Conservation (phyloP, 23 red algal species). For the Porphyridium purpureum region DNA sequence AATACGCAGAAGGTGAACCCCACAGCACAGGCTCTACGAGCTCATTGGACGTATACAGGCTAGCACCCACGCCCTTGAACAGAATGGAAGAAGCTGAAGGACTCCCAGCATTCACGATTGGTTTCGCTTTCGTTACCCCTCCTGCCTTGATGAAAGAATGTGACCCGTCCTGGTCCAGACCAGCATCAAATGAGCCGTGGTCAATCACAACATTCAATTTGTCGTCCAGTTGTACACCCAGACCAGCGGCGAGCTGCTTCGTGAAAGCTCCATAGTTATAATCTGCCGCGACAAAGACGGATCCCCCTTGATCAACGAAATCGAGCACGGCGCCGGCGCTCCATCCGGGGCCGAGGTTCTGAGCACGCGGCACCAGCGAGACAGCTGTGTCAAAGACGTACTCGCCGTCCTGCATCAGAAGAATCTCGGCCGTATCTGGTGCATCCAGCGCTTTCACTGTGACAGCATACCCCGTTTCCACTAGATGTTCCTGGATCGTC, state of each 20-base stretch:
- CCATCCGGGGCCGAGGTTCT: neutral
- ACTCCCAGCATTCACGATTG: constrained; percentile 4
- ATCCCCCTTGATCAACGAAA: constrained; percentile 42
- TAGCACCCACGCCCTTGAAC: constrained; percentile 52
- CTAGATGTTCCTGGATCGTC: no score
- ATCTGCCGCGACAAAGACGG: constrained; percentile 21
- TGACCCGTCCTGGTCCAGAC: constrained; percentile 1
- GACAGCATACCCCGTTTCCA: no score
- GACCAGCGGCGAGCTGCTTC: constrained; percentile 13
- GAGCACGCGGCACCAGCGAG: neutral
- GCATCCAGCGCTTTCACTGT: no score
- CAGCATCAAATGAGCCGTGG: constrained; percentile 22
- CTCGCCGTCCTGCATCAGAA: neutral
- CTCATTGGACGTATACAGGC: constrained; percentile 53
- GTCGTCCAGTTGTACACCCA: constrained; percentile 51
- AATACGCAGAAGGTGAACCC: constrained; percentile 34
- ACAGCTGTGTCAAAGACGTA: neutral
- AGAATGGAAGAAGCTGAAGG: constrained; percentile 7
- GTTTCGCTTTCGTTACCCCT: constrained; percentile 10
- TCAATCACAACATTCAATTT: constrained; percentile 12
- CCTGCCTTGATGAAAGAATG: constrained; percentile 46
- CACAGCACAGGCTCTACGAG: constrained; percentile 50
- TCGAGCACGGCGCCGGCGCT: constrained; percentile 1
- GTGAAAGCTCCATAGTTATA: constrained; percentile 13
- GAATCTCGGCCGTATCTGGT: neutral